Base-by-base conservation (phyloP, 805 yeast genomes). In the fission yeast (Schizosaccharomyces pombe) region DNA sequence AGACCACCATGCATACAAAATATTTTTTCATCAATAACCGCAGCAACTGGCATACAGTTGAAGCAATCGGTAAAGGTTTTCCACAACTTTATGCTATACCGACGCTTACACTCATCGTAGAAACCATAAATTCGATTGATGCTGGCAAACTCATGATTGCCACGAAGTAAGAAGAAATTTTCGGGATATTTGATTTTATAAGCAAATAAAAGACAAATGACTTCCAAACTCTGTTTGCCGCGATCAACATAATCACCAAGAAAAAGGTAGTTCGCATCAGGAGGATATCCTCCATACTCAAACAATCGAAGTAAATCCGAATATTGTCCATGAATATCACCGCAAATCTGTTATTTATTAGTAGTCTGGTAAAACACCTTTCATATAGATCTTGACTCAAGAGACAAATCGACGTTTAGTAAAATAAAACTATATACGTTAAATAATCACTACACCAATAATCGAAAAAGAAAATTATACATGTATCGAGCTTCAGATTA, bases 1-100 rank as follows among this genome's bases (percentile, higher is more conserved):
- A 89, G 75, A 58, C 98, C 98, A 64, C 98, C 98, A 70, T 89
- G 98, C 97, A 91, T 89, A 61, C 96, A 85, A 68, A 89, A 87
- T 68, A 89, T 91, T 72, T 89, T 87, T 69, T 89, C 97, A 68
- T 89, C 98, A 62, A 89, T 84, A 62, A 91, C 89, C 55, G 97
- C 97, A 57, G 97, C 97, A 66, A 89, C 87, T 58, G 98, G 98
- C 67, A 89, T 75, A 71, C 97, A 89, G 75, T 89, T 89, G 75
- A 89, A 89, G 71, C 97, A 87, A 72, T 89, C 98, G 54, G 96
- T 91, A 67, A 89, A 91, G 11, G 95, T 86, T 71, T 93, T 93
- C 98, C 98, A 89, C 62, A 89, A 81, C 72, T 89, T 89, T 71
- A 91, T 89, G 72, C 87, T 89, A 73, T 87, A 91, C 68, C 98